A percentile compares a stretch with the other conserved stretches of the same genome.
Conservation (phyloP, 2,329 filamentous ascomycete species). For the Rhytidhysteron rufulum region DNA sequence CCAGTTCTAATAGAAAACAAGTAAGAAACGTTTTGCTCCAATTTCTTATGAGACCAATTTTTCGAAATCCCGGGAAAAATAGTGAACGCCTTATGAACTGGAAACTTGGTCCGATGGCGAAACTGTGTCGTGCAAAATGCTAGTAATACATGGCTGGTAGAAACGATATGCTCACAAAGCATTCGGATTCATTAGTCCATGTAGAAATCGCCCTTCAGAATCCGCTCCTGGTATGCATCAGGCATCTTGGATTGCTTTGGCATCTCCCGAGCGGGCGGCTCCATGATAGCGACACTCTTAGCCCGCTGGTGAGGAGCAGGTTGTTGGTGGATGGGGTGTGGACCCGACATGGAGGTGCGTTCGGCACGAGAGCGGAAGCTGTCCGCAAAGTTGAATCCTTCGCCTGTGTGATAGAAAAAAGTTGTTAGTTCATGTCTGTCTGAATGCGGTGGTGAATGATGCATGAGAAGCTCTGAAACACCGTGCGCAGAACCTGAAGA, state of each 20-base stretch:
- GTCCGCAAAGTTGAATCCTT: constrained; percentile 96
- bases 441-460: constrained; percentile 25
- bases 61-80: no score
- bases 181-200: constrained; percentile 65
- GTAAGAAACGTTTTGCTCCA: not conserved
- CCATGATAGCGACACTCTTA: constrained; percentile 64
- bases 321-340: constrained; percentile 28
- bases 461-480: constrained; percentile 26
- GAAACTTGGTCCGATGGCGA: constrained; percentile 1
- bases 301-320: constrained; percentile 56
- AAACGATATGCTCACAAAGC: not conserved
- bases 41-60: no score
- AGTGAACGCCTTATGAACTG: not conserved
- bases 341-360: constrained; percentile 59
- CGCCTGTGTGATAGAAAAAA: constrained; percentile 64
- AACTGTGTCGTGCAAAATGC: not conserved
- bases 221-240: constrained; percentile 93
- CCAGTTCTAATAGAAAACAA: not conserved
- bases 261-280: constrained; percentile 53
- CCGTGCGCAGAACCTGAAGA: constrained; percentile 14
- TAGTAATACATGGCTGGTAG: not conserved
- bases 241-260: constrained; percentile 60
- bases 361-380: constrained; percentile 89
- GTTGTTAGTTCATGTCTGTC: constrained; percentile 60
- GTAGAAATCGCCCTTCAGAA: constrained; percentile 95